These are phyloP conservation scores for Spizellomyces punctatus DNA, from an alignment of 192 early-diverging fungal species.

Conservation along the genomic window DNA sequence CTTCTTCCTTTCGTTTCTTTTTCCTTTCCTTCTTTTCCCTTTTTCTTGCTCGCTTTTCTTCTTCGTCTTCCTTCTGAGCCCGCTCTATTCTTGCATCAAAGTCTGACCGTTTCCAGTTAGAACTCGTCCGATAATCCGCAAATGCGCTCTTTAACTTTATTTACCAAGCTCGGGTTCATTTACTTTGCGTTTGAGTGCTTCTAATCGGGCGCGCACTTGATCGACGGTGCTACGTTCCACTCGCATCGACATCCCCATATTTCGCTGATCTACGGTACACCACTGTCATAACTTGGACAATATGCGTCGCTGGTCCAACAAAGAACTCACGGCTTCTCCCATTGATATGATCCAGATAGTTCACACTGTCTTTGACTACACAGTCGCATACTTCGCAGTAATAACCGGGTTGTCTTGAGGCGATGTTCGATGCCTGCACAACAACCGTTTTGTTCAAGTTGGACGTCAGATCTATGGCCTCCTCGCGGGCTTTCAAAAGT, in stretches of 20 bases:
- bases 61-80: conserved; percentile 69
- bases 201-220: conserved; percentile 75
- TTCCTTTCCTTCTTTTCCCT: conserved; percentile 52
- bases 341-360: conserved; percentile 91
- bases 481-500: conserved; percentile 59
- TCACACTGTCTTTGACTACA: conserved; percentile 86
- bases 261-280: conserved; percentile 67
- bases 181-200: conserved; percentile 68
- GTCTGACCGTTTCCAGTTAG: conserved; percentile 41
- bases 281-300: not conserved
- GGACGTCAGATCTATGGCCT: conserved; percentile 68
- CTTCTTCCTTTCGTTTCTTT: conserved; percentile 58
- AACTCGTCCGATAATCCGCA: not conserved
- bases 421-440: conserved; percentile 60
- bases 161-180: conserved; percentile 62
- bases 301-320: not conserved
- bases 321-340: conserved; percentile 73
- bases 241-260: conserved; percentile 79
- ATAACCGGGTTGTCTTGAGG: conserved; percentile 81
- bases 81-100: conserved; percentile 70
- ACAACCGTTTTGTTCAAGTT: conserved; percentile 84
- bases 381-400: conserved; percentile 89
- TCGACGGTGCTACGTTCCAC: conserved; percentile 76
- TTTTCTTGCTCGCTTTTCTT: conserved; percentile 57
- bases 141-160: conserved; percentile 39